Conservation (phyloP, 1,284 basidiomycete genomes). For the Leccinum fallax region DNA sequence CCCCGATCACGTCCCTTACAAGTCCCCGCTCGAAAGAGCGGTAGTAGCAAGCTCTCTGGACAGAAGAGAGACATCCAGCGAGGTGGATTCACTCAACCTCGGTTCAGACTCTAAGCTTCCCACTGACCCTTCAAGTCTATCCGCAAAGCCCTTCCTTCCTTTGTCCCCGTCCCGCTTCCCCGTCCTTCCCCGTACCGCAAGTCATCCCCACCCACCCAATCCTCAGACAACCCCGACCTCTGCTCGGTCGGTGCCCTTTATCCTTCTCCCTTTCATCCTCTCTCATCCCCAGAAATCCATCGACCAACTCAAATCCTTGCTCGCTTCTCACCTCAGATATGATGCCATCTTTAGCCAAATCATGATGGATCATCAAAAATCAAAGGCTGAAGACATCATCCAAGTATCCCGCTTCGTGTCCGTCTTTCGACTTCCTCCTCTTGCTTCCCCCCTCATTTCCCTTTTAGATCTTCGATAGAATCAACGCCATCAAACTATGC, state of each 20-base stretch:
- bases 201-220: conserved; percentile 11
- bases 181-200: conserved; percentile 3
- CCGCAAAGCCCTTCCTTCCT: conserved; percentile 2
- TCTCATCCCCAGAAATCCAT: conserved; percentile 26
- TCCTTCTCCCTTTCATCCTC: neutral
- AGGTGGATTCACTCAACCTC: conserved; percentile 29
- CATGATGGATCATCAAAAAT: conserved; percentile 22
- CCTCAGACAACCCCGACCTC: conserved; percentile 18
- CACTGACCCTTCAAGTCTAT: conserved; percentile 20
- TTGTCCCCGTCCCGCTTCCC: neutral
- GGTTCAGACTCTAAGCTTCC: conserved; percentile 4
- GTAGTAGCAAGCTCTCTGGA: conserved; percentile 9
- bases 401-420: conserved; percentile 27
- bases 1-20: conserved; percentile 42
- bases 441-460: neutral
- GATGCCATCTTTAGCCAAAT: conserved; percentile 15
- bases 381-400: conserved; percentile 22
- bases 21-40: conserved; percentile 8
- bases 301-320: conserved; percentile 19
- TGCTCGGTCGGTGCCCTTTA: conserved; percentile 8
- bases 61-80: conserved; percentile 28
- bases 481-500: conserved; percentile 24
- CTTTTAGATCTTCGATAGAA: conserved; percentile 30
- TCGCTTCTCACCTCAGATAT: conserved; percentile 15
- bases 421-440: neutral